phyloP scores from a whole-genome alignment of 2,329 filamentous ascomycete species.

The Coniochaeta sp. region DNA sequence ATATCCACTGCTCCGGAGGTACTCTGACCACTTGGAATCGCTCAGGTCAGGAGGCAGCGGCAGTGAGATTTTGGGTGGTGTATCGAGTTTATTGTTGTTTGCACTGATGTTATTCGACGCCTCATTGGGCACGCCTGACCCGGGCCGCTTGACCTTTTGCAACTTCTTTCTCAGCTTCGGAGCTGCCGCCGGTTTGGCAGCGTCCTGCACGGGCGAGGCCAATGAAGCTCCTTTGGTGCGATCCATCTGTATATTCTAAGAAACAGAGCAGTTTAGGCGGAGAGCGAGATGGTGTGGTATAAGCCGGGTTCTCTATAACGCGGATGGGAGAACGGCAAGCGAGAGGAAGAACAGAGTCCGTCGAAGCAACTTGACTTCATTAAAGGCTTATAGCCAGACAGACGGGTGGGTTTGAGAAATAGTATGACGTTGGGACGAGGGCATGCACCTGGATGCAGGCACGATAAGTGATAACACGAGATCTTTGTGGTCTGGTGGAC shows the following conservation, averaged over 20 bases:
- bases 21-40: conserved; percentile 24
- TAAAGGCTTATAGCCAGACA: conserved; percentile 8
- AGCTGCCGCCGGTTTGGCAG: conserved; percentile 8
- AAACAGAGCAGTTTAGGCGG: conserved; percentile 13
- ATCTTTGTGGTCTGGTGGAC: background rate
- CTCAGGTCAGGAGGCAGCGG: conserved; percentile 22
- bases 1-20: conserved; percentile 18
- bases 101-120: conserved; percentile 2
- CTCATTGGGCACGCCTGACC: conserved; percentile 9
- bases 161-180: conserved; percentile 23
- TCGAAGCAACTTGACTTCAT: background rate
- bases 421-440: conserved; percentile 1
- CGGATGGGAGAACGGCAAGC: background rate
- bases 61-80: conserved; percentile 9
- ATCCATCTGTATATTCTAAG: conserved; percentile 12
- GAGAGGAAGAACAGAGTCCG: background rate
- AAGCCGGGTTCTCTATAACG: conserved; percentile 1
- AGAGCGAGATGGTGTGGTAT: conserved; percentile 1
- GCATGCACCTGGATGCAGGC: background rate
- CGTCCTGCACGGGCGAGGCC: conserved; percentile 8
- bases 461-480: background rate
- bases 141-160: conserved; percentile 19
- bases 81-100: conserved; percentile 9
- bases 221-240: conserved; percentile 13
- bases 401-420: conserved; percentile 1